phyloP scores from a whole-genome alignment of 1,284 basidiomycete species.

The Trichosporon inkin region DNA sequence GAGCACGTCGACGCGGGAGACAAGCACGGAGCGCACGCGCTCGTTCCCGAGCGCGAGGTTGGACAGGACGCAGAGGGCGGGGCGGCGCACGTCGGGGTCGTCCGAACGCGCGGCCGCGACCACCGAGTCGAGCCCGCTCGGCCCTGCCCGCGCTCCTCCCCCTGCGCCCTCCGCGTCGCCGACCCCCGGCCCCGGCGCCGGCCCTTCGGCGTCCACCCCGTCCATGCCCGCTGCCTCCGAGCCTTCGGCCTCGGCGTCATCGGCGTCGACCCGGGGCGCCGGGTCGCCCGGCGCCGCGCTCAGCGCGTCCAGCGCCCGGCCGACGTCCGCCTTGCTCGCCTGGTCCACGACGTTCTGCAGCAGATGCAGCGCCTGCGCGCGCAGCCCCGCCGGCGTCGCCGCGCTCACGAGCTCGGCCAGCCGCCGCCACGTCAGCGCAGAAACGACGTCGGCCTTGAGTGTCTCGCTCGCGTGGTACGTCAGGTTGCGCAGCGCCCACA shows the following conservation, averaged over 20 bases:
- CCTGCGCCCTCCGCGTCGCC: too few species aligned
- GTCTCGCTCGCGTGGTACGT: slow-evolving; percentile 59
- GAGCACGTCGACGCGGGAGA: slow-evolving; percentile 32
- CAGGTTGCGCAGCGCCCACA: slow-evolving; percentile 79
- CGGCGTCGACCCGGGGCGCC: too few species aligned
- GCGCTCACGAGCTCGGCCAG: slow-evolving; percentile 22
- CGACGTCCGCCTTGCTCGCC: slow-evolving; percentile 33
- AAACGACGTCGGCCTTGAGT: slow-evolving; percentile 64
- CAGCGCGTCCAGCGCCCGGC: slow-evolving; percentile 32
- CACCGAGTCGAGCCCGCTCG: not conserved
- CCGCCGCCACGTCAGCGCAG: slow-evolving; percentile 59
- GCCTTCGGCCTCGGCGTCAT: slow-evolving; percentile 5
- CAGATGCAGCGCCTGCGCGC: slow-evolving; percentile 42
- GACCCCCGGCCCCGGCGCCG: too few species aligned
- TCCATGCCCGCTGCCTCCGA: not conserved
- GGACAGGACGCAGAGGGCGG: slow-evolving; percentile 40
- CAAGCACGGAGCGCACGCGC: slow-evolving; percentile 31
- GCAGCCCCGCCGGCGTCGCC: slow-evolving; percentile 27
- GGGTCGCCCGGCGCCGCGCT: slow-evolving; percentile 29
- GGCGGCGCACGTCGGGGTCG: slow-evolving; percentile 12
- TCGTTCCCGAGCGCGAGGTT: slow-evolving; percentile 47
- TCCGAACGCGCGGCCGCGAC: not conserved
- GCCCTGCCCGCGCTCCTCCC: not conserved
- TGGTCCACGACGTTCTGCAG: slow-evolving; percentile 47
- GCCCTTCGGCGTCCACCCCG: not conserved